Conservation (phyloP, 495 filamentous ascomycete species). For the Lasiosphaeriaceae sp. region DNA sequence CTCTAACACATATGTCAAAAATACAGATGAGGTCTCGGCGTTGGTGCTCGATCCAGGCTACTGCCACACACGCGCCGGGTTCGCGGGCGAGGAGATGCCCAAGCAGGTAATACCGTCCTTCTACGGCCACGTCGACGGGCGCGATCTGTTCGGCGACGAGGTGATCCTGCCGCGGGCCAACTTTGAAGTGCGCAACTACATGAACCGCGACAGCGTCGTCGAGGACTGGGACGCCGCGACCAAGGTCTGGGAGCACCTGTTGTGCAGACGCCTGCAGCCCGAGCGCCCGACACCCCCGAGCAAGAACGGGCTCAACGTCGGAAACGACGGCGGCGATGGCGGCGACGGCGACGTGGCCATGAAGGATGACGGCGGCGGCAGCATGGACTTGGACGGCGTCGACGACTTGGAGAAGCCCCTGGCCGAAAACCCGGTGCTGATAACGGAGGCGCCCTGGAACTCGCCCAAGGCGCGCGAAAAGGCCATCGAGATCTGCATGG, state of each 20-base stretch:
- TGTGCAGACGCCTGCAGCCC: constrained; percentile 75
- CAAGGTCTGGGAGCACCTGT: constrained; percentile 72
- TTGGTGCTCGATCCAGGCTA: constrained; percentile 95
- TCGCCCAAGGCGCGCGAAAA: constrained; percentile 80
- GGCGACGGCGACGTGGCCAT: constrained; percentile 49
- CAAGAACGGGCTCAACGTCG: constrained; percentile 66
- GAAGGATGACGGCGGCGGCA: constrained; percentile 55
- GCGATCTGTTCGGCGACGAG: constrained; percentile 82
- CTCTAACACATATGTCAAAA: constrained; percentile 4
- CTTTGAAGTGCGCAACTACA: constrained; percentile 83
- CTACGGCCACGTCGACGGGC: constrained; percentile 57
- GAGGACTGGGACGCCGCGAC: constrained; percentile 95
- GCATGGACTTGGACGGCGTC: constrained; percentile 50
- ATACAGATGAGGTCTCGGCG: constrained; percentile 87
- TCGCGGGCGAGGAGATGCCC: constrained; percentile 94
- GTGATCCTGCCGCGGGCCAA: constrained; percentile 68
- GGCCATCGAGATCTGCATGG: constrained; percentile 90
- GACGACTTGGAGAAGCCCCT: constrained; percentile 75
- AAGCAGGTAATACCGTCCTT: constrained; percentile 88
- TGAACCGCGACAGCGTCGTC: constrained; percentile 83
- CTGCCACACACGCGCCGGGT: constrained; percentile 85
- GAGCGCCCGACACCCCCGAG: constrained; percentile 60
- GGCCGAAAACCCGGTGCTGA: constrained; percentile 82
- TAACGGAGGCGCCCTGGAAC: constrained; percentile 96
- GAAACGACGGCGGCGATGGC: constrained; percentile 41